Percentiles rank a stretch among this genome's conserved stretches.
Evolutionary conservation across 2,329 filamentous ascomycete species (phyloP).

Genomic region (Herpotrichia juniperi): DNA sequence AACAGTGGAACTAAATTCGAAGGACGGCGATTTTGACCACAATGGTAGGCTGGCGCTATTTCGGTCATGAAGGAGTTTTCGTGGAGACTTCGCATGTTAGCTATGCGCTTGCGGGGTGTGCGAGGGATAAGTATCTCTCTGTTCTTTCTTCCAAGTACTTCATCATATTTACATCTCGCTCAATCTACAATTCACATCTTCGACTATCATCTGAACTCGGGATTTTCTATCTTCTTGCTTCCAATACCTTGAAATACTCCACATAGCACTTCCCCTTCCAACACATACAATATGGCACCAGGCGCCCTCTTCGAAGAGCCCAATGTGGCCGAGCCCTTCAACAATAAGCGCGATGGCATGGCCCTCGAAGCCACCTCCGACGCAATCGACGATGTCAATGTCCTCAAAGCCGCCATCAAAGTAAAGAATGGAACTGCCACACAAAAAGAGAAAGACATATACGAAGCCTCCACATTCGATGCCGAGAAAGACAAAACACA

Average conservation of each 20-base stretch:
- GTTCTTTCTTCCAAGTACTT: background rate
- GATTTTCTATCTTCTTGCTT: slow-evolving; percentile 5
- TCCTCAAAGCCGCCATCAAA: slow-evolving; percentile 62
- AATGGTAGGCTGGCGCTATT: slow-evolving; percentile 20
- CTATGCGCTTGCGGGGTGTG: background rate
- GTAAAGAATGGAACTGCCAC: slow-evolving; percentile 54
- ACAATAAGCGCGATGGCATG: slow-evolving; percentile 60
- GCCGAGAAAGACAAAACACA: slow-evolving; percentile 76
- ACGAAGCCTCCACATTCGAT: slow-evolving; percentile 71
- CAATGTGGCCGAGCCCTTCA: slow-evolving; percentile 51
- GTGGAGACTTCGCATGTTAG: background rate
- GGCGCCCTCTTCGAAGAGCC: slow-evolving; percentile 51
- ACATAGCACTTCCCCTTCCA: background rate
- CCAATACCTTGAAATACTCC: background rate
- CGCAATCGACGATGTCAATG: slow-evolving; percentile 65
- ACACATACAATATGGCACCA: slow-evolving; percentile 49
- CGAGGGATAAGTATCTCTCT: slow-evolving; percentile 5
- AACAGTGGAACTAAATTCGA: slow-evolving; percentile 15
- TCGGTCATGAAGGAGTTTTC: background rate
- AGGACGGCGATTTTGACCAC: slow-evolving; percentile 18
- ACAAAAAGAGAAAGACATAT: slow-evolving; percentile 55
- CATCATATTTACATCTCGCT: slow-evolving; percentile 2
- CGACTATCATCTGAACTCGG: background rate
- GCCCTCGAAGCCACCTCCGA: slow-evolving; percentile 65
- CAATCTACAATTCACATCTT: background rate